A percentile compares a stretch with the other conserved stretches of the same genome.
Conservation (phyloP, 2,329 filamentous ascomycete species). For the Lasiodiplodia citricola region DNA sequence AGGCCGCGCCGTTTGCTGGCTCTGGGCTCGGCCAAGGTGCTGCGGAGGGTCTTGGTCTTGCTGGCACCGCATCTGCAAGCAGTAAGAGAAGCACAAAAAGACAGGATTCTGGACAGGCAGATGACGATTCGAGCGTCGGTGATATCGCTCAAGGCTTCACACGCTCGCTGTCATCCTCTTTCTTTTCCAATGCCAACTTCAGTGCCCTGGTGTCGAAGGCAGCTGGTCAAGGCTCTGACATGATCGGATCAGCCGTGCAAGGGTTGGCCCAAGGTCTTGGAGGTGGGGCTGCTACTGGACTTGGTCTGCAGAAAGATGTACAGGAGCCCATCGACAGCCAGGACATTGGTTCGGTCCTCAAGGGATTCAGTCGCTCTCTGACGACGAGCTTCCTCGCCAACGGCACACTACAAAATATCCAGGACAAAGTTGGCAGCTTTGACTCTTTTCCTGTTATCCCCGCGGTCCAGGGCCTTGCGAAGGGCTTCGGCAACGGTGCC, state of each 20-base stretch:
- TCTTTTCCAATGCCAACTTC: slow-evolving; percentile 14
- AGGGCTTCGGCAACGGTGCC: slow-evolving; percentile 10
- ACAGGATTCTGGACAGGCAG: neutral
- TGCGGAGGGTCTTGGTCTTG: slow-evolving; percentile 11
- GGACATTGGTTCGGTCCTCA: slow-evolving; percentile 6
- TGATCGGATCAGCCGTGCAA: neutral
- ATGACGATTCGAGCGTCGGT: neutral
- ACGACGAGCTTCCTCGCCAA: slow-evolving; percentile 19
- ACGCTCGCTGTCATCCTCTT: slow-evolving; percentile 13
- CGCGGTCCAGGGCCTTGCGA: slow-evolving; percentile 9
- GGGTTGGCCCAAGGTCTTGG: neutral
- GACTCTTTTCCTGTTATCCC: neutral
- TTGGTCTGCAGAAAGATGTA: slow-evolving; percentile 17
- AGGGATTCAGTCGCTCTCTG: slow-evolving; percentile 12
- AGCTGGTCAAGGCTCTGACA: neutral
- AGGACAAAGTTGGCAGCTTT: neutral
- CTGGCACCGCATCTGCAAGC: neutral
- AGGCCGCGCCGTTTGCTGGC: slow-evolving; percentile 4
- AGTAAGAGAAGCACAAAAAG: neutral
- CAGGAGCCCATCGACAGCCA: neutral
- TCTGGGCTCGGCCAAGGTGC: slow-evolving; percentile 15
- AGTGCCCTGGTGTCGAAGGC: neutral
- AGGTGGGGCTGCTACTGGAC: slow-evolving; percentile 3
- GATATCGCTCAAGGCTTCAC: slow-evolving; percentile 7
- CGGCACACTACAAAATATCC: slow-evolving; percentile 4